A percentile compares a stretch with the other conserved stretches of the same genome.
Evolutionary conservation across 2,329 filamentous ascomycete genomes (phyloP).

Genomic region (Neoarthrinium moseri): DNA sequence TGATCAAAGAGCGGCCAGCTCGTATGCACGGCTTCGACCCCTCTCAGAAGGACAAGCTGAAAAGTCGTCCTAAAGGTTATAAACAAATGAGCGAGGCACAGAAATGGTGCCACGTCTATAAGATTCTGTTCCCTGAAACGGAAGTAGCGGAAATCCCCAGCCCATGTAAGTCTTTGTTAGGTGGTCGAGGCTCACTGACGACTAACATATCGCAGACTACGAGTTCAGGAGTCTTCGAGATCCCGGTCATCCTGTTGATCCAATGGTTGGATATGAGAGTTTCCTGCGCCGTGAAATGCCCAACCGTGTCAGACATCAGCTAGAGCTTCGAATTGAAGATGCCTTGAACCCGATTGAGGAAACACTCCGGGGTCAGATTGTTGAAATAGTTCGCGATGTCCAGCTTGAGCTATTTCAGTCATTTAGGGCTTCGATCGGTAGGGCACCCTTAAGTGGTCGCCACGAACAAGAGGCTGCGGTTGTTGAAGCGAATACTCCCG

Average conservation of each 20-base stretch:
- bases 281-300: constrained; percentile 13
- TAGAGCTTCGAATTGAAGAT: constrained; percentile 13
- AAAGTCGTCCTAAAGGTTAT: constrained; percentile 9
- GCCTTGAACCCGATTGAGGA: constrained; percentile 14
- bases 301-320: constrained; percentile 10
- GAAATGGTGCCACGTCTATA: constrained; percentile 14
- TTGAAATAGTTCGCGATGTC: constrained; percentile 15
- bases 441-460: too few species aligned
- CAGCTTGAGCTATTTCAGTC: constrained; percentile 12
- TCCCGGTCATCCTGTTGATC: not conserved
- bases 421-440: not conserved
- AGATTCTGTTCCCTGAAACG: constrained; percentile 15
- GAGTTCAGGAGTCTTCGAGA: not conserved
- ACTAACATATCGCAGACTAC: not conserved
- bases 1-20: constrained; percentile 4
- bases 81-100: constrained; percentile 11
- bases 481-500: not conserved
- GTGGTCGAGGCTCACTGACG: not conserved
- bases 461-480: not conserved
- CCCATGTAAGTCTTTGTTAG: constrained; percentile 9
- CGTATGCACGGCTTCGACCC: constrained; percentile 12
- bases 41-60: constrained; percentile 9
- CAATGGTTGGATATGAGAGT: constrained; percentile 10
- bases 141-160: constrained; percentile 7
- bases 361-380: constrained; percentile 11